Base-by-base conservation (phyloP, 352 stramenopile species). In the Phytophthora quininea region DNA sequence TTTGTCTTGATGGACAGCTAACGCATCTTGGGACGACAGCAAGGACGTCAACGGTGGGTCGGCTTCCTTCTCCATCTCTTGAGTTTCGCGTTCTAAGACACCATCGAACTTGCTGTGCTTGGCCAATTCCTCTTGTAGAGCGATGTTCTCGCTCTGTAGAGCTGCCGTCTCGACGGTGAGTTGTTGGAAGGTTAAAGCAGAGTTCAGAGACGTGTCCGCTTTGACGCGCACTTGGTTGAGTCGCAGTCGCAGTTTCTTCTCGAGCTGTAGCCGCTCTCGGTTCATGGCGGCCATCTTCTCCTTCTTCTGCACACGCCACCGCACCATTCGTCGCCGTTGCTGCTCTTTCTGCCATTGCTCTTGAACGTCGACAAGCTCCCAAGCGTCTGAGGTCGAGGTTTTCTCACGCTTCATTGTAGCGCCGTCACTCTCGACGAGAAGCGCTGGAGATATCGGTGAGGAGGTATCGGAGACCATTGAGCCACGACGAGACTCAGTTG, bases 111-210 rank as follows among this genome's bases (percentile, higher is more conserved):
- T 60, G 12, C 29, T 30, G 4, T 60, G 27, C 19, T n/a, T 11
- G 4, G 19, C 15, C 14, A 60, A n/a, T 8, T 38, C 54, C 30
- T 60, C 29, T 9, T 42, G 42, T n/a, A 60, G 54, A 11, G 38
- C 38, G 15, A 51, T 12, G 38, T 60, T 60, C 29, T 60, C 54
- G 32, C 40, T 37, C 11, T 32, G 12, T n/a, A 60, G 19, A 6
- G 38, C 30, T 19, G 54, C 54, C 19, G 3, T 50, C 8, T 60
- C 27, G 27, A 52, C 2, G 2, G 14, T 60, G 15, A 32, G 14
- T 9, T 60, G 54, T n/a, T 19, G 54, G 9, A 45, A 43, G 5
- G 27, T 32, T 3, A 45, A 4, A 14, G 24, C 14, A 49, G 43
- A 2, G 11, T 8, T 49, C 19, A 24, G 29, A 32, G 8, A 6